These are phyloP conservation scores for Zopfochytrium polystomum DNA, from an alignment of 371 early-diverging fungal genomes.

Conservation along the genomic window DNA sequence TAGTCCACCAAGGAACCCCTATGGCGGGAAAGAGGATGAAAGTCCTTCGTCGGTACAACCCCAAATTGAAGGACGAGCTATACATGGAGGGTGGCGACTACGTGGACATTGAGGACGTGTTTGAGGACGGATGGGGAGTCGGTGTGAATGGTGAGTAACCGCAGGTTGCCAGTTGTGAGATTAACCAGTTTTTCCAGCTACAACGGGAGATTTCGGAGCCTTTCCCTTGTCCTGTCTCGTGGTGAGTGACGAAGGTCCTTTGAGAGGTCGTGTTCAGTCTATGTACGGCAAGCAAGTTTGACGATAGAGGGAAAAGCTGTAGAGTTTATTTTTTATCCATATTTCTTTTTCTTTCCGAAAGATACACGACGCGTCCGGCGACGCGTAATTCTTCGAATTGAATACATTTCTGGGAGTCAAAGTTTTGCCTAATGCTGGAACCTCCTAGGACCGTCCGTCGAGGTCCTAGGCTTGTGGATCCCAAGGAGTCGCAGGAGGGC, in stretches of 20 bases:
- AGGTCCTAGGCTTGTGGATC: no score
- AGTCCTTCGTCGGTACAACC: background rate
- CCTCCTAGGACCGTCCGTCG: no score
- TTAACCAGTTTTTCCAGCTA: background rate
- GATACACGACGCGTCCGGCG: no score
- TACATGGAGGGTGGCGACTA: slow-evolving; percentile 12
- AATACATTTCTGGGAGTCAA: no score
- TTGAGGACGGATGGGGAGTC: slow-evolving; percentile 21
- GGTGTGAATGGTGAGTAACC: slow-evolving; percentile 7
- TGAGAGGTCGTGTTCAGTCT: slow-evolving; percentile 10
- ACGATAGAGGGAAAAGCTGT: background rate
- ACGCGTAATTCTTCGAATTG: no score
- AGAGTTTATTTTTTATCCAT: background rate
- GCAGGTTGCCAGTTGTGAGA: background rate
- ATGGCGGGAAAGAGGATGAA: background rate
- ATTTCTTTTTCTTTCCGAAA: slow-evolving; percentile 2
- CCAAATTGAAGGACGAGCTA: slow-evolving; percentile 18
- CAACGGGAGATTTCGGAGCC: slow-evolving; percentile 6
- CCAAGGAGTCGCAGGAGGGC: no score
- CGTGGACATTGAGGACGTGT: slow-evolving; percentile 14
- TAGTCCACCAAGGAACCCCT: background rate
- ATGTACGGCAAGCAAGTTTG: slow-evolving; percentile 15
- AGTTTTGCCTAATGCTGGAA: no score
- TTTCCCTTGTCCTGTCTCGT: slow-evolving; percentile 9
- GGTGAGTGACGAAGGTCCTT: background rate